Evolutionary conservation across 2,329 filamentous ascomycete species (phyloP), one percentile per base, ranked within the genome.

Genomic region (Colletotrichum sp.): DNA sequence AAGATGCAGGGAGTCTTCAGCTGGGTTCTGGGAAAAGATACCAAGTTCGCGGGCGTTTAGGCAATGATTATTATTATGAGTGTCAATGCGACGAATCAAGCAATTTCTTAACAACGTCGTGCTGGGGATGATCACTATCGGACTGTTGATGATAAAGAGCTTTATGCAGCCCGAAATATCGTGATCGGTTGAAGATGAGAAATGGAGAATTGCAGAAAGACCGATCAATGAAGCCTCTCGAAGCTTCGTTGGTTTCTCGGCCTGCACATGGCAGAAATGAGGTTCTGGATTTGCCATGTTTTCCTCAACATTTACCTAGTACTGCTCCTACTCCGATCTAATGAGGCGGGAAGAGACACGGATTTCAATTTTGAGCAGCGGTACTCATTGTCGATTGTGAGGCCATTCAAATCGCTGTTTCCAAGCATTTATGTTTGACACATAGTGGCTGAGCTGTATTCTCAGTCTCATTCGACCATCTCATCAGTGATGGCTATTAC

Each of bases 121-220:
- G 10, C 43, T 8, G 12, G 10, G 10, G 43, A 52, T 22, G 12
- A 52, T 52, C 0, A 7, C 43, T 1, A 48, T 22, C 12, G 2
- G 30, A 12, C 18, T 13, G 43, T 18, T 13, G 10, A 5, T 8
- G 10, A 52, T 5, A 52, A 52, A 52, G 43, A 8, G 43, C 43
- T 1, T 52, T 52, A 22, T 48, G 43, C 43, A 10, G 18, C 3
- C 43, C 0, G 43, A 13, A 48, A 48, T 18, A 13, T 22, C 3
- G 6, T 1, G 43, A 7, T 8, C 3, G 0, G 5, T 43, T 12
- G 1, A 22, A 2, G 9, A 7, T 22, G 43, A 2, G 2, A 4
- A 7, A 48, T 48, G n/a, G 18, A 22, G 9, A 48, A 22, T 6
- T 48, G 9, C 43, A 52, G 43, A 22, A 52, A 13, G 43, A 52